Evolutionary conservation across 2,329 filamentous ascomycete genomes (phyloP), one percentile per base, ranked within the genome.

Genomic region (Aspergillus puulaauensis): DNA sequence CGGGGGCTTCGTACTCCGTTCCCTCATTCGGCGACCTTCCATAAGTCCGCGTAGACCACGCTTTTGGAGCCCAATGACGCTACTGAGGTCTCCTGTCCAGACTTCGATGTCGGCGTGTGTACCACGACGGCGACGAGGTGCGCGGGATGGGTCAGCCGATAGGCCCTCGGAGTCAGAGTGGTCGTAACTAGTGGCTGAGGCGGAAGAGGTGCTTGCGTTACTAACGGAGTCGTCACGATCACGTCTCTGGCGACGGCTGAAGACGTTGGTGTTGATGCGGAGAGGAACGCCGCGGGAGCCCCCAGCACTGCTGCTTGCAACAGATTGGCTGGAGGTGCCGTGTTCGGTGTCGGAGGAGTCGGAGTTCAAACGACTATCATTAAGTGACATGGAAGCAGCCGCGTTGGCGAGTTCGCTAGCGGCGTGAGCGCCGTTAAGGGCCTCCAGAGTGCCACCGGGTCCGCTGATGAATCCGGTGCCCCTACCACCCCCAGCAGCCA

Each of bases 1-100:
- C 3, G 68, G 52, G 1, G 71, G 70, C 50, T 73, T 74, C 6
- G 63, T 75, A 12, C 82, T 83, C 62, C 91, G 81, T 73, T 96
- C 91, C 45, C 93, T 82, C 80, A 97, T 87, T 59, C 93, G 83
- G 45, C 93, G 81, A 3, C 93, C 93, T 74, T 98, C 95, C 95
- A 99, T 98, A 64, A 99, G 75, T 0, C 95, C 95, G 58, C 93
- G 83, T 37, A 99, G 75, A 0, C 95, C 95, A 54, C 95, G 83
- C 79, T 99, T 99, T 79, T 99, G 95, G 63, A 99, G 73, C 0
- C 95, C 95, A 65, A 99, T 96, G 3, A 98, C 93, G 49, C 91
- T 91, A 77, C 77, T 96, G 85, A 57, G 89, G 87, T 68, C 83
- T 79, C 78, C 79, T 2, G 77, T 82, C 93, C 95, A 99, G 0